Base-by-base conservation (phyloP, 768 basidiomycete species). In the Coprinellus micaceus region DNA sequence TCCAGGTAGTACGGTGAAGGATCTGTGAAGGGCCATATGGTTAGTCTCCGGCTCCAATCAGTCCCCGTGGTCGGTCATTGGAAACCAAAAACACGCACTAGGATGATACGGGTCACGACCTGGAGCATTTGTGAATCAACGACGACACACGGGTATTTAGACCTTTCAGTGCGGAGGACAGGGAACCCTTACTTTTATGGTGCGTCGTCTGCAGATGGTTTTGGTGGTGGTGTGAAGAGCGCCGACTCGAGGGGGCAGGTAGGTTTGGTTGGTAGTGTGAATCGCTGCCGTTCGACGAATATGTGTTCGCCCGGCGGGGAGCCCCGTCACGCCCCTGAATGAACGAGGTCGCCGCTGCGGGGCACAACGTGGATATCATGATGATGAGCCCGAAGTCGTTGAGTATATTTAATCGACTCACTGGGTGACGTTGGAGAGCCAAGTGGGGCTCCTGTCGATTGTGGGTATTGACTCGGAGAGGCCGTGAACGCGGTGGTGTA, bases 61-160 rank as follows among this genome's bases (percentile, higher is more conserved):
- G 33, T 13, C 33, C 33, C 13, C 33, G 33, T 6, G 6, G 33
- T 6, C 33, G 13, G 13, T 6, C 33, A 13, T 6, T 6, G 33
- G 3, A 28, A 30, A 30, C 7, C 19, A 50, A 30, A 2, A 1
- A 33, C 11, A 51, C 49, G 15, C 48, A 51, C 55, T 56, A 51
- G 55, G 48, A 51, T 51, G 55, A 26, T 43, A 25, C 26, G 47
- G 55, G 39, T 48, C 46, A 29, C 48, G 47, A 33, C 55, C 49
- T 51, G 13, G 11, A 21, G 11, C 49, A 21, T 10, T 10, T 29
- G 5, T 33, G 6, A 33, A 51, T 30, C 10, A 51, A 29, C 30
- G 53, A 74, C 70, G 60, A 69, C 69, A 61, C 67, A 66, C 33
- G 66, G 67, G 40, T 62, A 62, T 33, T 70, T 29, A 62, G 43